These are phyloP conservation scores for Myochromella boudieri DNA, from an alignment of 768 basidiomycete species.

Conservation along the genomic window DNA sequence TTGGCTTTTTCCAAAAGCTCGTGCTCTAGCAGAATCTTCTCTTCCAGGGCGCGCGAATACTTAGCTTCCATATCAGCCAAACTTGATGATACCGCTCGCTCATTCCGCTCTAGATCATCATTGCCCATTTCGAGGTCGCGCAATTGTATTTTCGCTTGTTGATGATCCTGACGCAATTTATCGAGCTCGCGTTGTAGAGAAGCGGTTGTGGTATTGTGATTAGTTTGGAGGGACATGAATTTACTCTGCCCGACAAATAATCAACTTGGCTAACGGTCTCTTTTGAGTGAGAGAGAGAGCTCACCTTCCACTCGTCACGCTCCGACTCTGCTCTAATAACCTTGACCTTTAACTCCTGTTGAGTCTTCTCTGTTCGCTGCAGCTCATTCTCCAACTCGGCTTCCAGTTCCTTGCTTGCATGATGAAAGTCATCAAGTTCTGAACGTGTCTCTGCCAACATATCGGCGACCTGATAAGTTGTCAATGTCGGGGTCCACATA, in stretches of 20 bases:
- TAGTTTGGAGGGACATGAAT: constrained; percentile 86
- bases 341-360: constrained; percentile 77
- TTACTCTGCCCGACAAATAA: constrained; percentile 51
- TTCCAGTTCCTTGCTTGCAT: constrained; percentile 87
- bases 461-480: constrained; percentile 54
- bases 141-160: constrained; percentile 68
- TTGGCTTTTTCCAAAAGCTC: constrained; percentile 90
- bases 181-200: constrained; percentile 93
- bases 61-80: constrained; percentile 84
- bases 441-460: constrained; percentile 82
- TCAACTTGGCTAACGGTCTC: constrained; percentile 5
- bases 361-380: constrained; percentile 81
- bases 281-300: constrained; percentile 20
- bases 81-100: constrained; percentile 82
- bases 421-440: constrained; percentile 86
- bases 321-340: constrained; percentile 69
- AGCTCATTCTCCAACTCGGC: constrained; percentile 92
- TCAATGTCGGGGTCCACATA: constrained; percentile 6
- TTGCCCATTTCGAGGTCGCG: constrained; percentile 96
- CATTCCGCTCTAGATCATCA: constrained; percentile 94
- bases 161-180: constrained; percentile 72
- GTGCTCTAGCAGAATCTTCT: constrained; percentile 96
- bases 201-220: constrained; percentile 85
- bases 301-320: constrained; percentile 92
- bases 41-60: constrained; percentile 89